Conservation (phyloP, 2,329 filamentous ascomycete species). For the Fusarium agapanthi region DNA sequence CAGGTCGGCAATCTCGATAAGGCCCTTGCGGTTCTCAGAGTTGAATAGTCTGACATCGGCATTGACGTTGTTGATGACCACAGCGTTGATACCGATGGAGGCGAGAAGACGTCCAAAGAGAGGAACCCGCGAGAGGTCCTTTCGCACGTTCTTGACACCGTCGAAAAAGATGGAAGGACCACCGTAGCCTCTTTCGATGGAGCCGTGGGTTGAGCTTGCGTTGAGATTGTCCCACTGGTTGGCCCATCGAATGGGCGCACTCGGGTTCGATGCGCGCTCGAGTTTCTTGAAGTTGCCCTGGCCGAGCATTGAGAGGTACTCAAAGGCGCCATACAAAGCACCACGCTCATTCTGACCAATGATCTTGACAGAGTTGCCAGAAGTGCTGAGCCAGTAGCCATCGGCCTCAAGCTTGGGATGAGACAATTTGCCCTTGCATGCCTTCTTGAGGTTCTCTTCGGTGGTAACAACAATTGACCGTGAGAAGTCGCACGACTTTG, state of each 20-base stretch:
- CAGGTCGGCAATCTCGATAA: slow-evolving; percentile 69
- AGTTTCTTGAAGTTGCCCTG: slow-evolving; percentile 60
- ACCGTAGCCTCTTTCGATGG: slow-evolving; percentile 74
- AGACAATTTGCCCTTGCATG: slow-evolving; percentile 1
- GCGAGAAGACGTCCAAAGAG: slow-evolving; percentile 73
- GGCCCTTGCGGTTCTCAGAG: slow-evolving; percentile 64
- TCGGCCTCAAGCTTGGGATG: slow-evolving; percentile 57
- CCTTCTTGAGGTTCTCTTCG: slow-evolving; percentile 6
- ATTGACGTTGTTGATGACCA: slow-evolving; percentile 78
- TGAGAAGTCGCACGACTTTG: slow-evolving; percentile 10
- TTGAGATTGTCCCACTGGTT: slow-evolving; percentile 78
- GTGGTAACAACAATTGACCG: slow-evolving; percentile 23
- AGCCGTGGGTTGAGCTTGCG: slow-evolving; percentile 56
- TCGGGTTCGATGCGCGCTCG: slow-evolving; percentile 62
- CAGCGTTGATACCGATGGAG: slow-evolving; percentile 72
- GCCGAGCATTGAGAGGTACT: slow-evolving; percentile 72
- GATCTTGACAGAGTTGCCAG: slow-evolving; percentile 60
- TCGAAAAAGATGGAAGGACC: slow-evolving; percentile 74
- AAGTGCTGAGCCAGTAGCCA: slow-evolving; percentile 68
- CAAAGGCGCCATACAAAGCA: slow-evolving; percentile 74
- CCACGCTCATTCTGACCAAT: slow-evolving; percentile 73
- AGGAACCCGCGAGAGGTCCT: slow-evolving; percentile 66
- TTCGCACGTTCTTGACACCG: slow-evolving; percentile 58
- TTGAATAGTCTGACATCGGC: slow-evolving; percentile 68
- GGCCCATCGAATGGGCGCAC: slow-evolving; percentile 71